Base-by-base conservation (phyloP, 2,329 filamentous ascomycete species). In the Alternaria sp. region DNA sequence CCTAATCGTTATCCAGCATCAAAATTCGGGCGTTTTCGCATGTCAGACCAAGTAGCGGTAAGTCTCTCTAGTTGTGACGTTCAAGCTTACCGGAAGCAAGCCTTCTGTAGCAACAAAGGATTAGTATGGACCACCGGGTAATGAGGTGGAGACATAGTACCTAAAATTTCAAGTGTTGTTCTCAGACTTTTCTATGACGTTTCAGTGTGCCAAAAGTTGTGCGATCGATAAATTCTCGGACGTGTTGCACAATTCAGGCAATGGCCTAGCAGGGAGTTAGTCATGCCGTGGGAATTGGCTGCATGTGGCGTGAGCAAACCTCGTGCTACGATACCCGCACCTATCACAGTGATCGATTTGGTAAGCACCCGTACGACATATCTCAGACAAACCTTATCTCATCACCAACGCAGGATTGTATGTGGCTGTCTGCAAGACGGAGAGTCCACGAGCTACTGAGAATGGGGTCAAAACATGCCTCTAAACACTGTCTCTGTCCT, bases 31-130 rank as follows among this genome's bases (percentile, higher is more conserved):
- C 26, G 28, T n/a, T 31, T 3, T 31, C 17, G 7, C 17, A 36
- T n/a, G 21, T 34, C 31, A 48, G 29, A 36, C 13, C 21, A 48
- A 34, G 33, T n/a, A 48, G 44, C 44, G 29, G 29, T 48, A 48
- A 34, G 21, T 2, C 11, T 5, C 44, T n/a, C 3, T 6, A 4
- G 2, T n/a, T 29, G 0, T 14, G 13, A 48, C 21, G 31, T 48
- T 36, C 2, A 23, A n/a, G 17, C 6, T 48, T 21, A 36, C 31
- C 44, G 29, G 44, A 48, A 48, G 21, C 31, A 36, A 13, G 44
- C 29, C 21, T 26, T n/a, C 2, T 48, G 41, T 17, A 17, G 9
- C 26, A 45, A 13, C n/a, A n/a, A 45, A n/a, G 26, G 41, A 9
- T 31, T 11, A 21, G 41, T 45, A 17, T 29, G 14, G 31, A 40